Percentiles rank a stretch among this genome's conserved stretches.
These are phyloP conservation scores for Micromonas pusilla DNA, from an alignment of 139 green algal genomes.

Conservation along the genomic window DNA sequence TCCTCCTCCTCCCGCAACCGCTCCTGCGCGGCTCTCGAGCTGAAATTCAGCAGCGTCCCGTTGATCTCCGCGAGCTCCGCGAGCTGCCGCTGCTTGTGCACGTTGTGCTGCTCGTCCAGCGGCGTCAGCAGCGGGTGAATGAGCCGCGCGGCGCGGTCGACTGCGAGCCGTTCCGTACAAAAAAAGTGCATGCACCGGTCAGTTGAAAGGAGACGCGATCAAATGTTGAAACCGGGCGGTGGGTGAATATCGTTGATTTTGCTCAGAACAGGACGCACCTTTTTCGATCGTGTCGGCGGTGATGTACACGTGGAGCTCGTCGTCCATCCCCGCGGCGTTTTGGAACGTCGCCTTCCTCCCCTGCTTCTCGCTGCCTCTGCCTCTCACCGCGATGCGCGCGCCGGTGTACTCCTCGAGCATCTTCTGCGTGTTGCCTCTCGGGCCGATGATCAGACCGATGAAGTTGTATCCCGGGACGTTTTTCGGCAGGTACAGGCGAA, in stretches of 20 bases:
- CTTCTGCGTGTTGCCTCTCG: slow-evolving; percentile 96
- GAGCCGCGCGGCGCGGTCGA: slow-evolving; percentile 63
- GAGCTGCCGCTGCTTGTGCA: slow-evolving; percentile 90
- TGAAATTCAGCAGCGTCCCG: slow-evolving; percentile 60
- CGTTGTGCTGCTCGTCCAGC: slow-evolving; percentile 76
- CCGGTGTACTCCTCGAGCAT: slow-evolving; percentile 94
- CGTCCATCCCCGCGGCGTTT: slow-evolving; percentile 80
- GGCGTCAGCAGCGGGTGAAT: slow-evolving; percentile 75
- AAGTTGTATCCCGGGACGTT: slow-evolving; percentile 95
- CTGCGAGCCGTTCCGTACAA: no score
- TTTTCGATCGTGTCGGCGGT: slow-evolving; percentile 78
- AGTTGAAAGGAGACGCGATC: no score
- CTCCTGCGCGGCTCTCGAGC: slow-evolving; percentile 47
- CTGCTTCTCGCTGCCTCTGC: slow-evolving; percentile 80
- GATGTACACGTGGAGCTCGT: slow-evolving; percentile 96
- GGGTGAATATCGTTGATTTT: slow-evolving; percentile 63
- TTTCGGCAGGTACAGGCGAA: slow-evolving; percentile 88
- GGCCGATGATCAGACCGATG: slow-evolving; percentile 97
- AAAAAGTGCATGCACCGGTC: no score
- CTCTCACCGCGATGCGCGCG: slow-evolving; percentile 90
- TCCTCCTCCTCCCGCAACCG: slow-evolving; percentile 50
- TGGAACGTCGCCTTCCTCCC: slow-evolving; percentile 12
- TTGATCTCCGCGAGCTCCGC: slow-evolving; percentile 90
- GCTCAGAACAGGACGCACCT: no score
- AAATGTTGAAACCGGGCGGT: no score